Evolutionary conservation across 257 asterid species (phyloP).

Genomic region (Handroanthus guayacan): DNA sequence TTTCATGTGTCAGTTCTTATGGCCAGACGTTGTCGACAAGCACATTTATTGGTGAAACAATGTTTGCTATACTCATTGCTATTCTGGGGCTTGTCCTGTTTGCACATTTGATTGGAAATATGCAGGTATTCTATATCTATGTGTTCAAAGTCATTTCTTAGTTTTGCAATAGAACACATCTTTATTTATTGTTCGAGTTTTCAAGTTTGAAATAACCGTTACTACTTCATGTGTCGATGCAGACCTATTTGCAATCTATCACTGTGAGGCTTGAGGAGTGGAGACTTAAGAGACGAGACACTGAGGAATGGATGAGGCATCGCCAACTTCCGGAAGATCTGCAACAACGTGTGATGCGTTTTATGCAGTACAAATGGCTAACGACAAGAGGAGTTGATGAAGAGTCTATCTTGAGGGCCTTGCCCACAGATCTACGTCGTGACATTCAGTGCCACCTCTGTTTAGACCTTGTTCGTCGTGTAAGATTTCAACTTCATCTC

Average conservation of each 20-base stretch:
- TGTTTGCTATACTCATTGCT: slow-evolving; percentile 68
- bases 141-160: too few relatives aligned
- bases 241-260: slow-evolving; percentile 68
- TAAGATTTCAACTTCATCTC: slow-evolving; percentile 35
- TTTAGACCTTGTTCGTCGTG: slow-evolving; percentile 70
- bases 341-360: slow-evolving; percentile 59
- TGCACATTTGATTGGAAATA: slow-evolving; percentile 75
- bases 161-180: too few relatives aligned
- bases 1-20: slow-evolving; percentile 55
- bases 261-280: slow-evolving; percentile 76
- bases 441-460: slow-evolving; percentile 71
- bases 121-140: slow-evolving; percentile 57
- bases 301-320: slow-evolving; percentile 77
- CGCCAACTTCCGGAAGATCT: slow-evolving; percentile 63
- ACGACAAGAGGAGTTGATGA: slow-evolving; percentile 69
- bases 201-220: too few relatives aligned
- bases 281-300: slow-evolving; percentile 66
- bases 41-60: slow-evolving; percentile 62
- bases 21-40: slow-evolving; percentile 62
- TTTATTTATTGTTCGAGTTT: too few relatives aligned
- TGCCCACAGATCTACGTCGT: slow-evolving; percentile 69
- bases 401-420: slow-evolving; percentile 55
- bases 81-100: slow-evolving; percentile 72
- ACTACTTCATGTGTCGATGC: neutral
- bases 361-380: slow-evolving; percentile 66